Base-by-base conservation (phyloP, 2,329 filamentous ascomycete genomes). In the Aspergillus carbonarius region DNA sequence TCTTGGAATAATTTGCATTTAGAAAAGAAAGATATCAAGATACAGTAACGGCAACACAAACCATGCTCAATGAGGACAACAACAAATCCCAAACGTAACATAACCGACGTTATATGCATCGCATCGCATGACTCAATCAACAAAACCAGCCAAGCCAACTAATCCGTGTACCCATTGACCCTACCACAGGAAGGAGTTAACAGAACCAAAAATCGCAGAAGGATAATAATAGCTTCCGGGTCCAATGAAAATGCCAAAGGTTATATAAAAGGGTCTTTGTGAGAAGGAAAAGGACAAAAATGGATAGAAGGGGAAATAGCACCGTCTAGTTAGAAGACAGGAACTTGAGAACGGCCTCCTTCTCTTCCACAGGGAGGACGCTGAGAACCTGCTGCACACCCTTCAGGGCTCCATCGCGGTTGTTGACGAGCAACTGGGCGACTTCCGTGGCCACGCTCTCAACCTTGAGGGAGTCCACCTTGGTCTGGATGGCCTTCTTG, bases 311-410 rank as follows among this genome's bases (percentile, higher is more conserved):
- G 15, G 5, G 9, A 10, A 9, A 32, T 10, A 32, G 30, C 30
- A 32, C 30, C 18, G 30, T 42, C 49, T 60, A 57, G 35, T 51
- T 60, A 13, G 72, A 74, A 39, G 62, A 68, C 60, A 82, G 70
- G 60, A 77, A 83, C 74, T 82, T 85, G 57, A 96, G 81, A 54
- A 96, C 84, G 76, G 90, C 86, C 77, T 97, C 92, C 74, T 92
- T 90, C 83, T 99, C 93, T 64, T 86, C 87, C 52, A 93, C 89
- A 17, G 93, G 92, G 80, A 99, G 85, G 74, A 93, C 92, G 69
- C 89, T 87, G 67, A 98, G 79, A 63, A 96, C 85, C 66, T 93
- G 89, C 70, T 92, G 88, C 20, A 99, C 87, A 69, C 95, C 93
- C 82, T 90, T 93, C 73, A 96, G 85, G 46, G 86, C 88, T 63